Conservation (phyloP, 306 rosid species). For the Vigna nakashimae region DNA sequence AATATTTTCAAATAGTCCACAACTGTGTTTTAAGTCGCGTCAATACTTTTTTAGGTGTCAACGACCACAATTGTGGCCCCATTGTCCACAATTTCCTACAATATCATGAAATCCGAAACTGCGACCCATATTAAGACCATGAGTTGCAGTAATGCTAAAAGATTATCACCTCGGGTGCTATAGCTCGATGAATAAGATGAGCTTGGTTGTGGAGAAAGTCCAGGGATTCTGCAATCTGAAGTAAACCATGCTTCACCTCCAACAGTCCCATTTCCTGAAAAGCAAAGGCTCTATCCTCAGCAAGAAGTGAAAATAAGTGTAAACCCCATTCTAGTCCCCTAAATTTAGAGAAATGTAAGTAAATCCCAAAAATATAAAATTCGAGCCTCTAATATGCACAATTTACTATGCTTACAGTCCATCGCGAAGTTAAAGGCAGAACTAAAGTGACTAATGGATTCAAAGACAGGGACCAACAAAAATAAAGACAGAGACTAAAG, state of each 20-base stretch:
- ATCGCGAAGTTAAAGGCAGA: neutral
- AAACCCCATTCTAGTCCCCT: neutral
- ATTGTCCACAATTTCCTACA: neutral
- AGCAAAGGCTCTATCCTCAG: constrained; percentile 20
- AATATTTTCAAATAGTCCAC: neutral
- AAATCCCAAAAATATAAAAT: neutral
- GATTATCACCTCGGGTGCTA: constrained; percentile 85
- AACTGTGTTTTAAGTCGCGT: neutral
- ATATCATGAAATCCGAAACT: neutral
- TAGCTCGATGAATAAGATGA: constrained; percentile 84
- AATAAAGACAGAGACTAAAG: neutral
- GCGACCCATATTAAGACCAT: neutral
- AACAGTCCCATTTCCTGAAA: constrained; percentile 88
- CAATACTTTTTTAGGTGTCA: neutral
- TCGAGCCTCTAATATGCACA: neutral
- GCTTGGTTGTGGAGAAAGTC: constrained; percentile 96
- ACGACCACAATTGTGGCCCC: neutral
- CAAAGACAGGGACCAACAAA: too few species aligned
- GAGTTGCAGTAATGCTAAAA: neutral
- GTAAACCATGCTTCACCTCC: constrained; percentile 98
- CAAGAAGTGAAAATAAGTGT: neutral
- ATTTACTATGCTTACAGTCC: neutral
- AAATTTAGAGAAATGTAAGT: neutral
- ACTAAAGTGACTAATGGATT: too few species aligned
- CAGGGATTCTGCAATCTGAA: constrained; percentile 91